Percentiles rank a stretch among this genome's conserved stretches.
Conservation (phyloP, 1,284 basidiomycete species). For the Coniophora puteana region DNA sequence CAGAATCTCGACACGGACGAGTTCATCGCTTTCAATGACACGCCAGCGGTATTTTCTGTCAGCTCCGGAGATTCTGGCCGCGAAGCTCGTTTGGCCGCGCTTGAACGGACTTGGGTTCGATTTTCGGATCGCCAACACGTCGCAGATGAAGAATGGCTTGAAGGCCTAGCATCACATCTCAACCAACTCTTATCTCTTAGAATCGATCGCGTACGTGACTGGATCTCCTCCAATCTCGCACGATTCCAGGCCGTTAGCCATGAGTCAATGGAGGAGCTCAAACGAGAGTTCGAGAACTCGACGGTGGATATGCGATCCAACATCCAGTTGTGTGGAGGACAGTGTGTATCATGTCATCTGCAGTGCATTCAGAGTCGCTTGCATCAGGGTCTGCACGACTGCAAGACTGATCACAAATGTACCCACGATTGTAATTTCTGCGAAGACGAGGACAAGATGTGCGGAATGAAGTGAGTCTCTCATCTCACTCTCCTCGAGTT, state of each 20-base stretch:
- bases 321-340: slow-evolving; percentile 44
- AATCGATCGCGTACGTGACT: slow-evolving; percentile 41
- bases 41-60: slow-evolving; percentile 34
- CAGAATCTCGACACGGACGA: slow-evolving; percentile 50
- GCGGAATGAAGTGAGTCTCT: slow-evolving; percentile 41
- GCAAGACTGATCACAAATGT: slow-evolving; percentile 46
- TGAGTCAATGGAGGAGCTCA: slow-evolving; percentile 44
- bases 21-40: slow-evolving; percentile 34
- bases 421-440: slow-evolving; percentile 39
- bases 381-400: slow-evolving; percentile 46
- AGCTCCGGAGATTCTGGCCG: slow-evolving; percentile 17
- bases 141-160: slow-evolving; percentile 39
- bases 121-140: slow-evolving; percentile 26
- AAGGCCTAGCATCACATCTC: slow-evolving; percentile 34
- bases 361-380: slow-evolving; percentile 39
- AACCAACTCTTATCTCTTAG: slow-evolving; percentile 35
- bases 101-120: slow-evolving; percentile 32
- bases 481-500: neutral
- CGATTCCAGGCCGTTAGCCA: slow-evolving; percentile 41
- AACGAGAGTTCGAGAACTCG: slow-evolving; percentile 37
- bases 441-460: slow-evolving; percentile 28
- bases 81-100: slow-evolving; percentile 25
- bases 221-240: slow-evolving; percentile 45
- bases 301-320: slow-evolving; percentile 40
- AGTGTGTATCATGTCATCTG: slow-evolving; percentile 45